phyloP scores from a whole-genome alignment of 345 rosid genomes.

The Lenwebbia sp. region DNA sequence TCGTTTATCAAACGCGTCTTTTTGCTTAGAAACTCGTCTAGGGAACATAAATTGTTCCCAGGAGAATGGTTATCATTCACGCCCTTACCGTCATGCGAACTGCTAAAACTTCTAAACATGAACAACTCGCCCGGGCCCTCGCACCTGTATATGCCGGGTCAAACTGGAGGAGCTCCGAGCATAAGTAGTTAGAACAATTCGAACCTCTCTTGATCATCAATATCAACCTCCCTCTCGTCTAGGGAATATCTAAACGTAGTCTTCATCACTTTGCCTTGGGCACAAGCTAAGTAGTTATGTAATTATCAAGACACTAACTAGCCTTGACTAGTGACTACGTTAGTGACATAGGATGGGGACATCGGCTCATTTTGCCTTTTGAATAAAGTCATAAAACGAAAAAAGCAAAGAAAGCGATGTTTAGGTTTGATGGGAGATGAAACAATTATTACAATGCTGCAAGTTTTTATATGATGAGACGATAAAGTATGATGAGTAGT shows the following conservation, averaged over 20 bases:
- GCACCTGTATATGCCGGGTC: no score
- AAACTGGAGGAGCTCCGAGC: no score
- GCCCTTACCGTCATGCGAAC: rapidly evolving
- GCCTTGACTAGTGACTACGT: background rate
- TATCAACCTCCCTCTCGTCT: background rate
- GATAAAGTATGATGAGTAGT: background rate
- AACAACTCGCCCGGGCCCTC: background rate
- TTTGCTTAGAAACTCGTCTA: no score
- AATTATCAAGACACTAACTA: background rate
- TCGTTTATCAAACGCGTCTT: no score
- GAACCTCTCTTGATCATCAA: background rate
- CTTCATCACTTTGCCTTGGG: background rate
- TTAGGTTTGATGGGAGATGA: background rate
- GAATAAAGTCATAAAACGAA: background rate
- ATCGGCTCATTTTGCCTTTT: background rate
- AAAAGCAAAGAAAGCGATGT: background rate
- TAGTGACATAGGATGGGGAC: background rate
- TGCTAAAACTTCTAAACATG: background rate
- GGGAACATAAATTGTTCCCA: no score
- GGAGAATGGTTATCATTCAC: no score
- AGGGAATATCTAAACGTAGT: background rate
- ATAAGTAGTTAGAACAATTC: background rate
- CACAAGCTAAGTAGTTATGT: background rate
- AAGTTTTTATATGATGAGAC: background rate
- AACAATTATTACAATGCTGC: background rate